These are phyloP conservation scores for Quercus berberidifolia DNA, from an alignment of 306 rosid species.

Conservation along the genomic window DNA sequence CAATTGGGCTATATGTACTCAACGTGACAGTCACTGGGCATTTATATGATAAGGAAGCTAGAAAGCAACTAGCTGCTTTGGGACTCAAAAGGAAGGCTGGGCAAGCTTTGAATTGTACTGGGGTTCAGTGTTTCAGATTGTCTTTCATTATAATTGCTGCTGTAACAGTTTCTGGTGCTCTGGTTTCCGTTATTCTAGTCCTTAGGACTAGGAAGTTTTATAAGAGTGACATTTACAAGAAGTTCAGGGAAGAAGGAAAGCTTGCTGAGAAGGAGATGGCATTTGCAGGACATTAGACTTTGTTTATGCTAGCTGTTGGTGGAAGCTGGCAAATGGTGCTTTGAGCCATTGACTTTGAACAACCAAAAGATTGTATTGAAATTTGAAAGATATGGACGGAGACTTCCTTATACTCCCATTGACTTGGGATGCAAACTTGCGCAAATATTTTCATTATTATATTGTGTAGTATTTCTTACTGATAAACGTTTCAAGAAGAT, in stretches of 20 bases:
- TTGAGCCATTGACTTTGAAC: too few species aligned
- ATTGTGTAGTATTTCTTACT: too few species aligned
- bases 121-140: conserved; percentile 33
- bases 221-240: conserved; percentile 39
- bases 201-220: conserved; percentile 48
- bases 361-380: too few species aligned
- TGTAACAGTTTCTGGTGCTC: conserved; percentile 29
- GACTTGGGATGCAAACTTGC: too few species aligned
- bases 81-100: neutral
- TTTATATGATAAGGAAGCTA: conserved; percentile 40
- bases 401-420: too few species aligned
- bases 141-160: conserved; percentile 41
- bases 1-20: conserved; percentile 37
- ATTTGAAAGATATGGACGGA: too few species aligned
- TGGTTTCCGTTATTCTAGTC: conserved; percentile 36
- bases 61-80: conserved; percentile 18
- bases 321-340: neutral
- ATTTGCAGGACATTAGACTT: neutral
- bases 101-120: conserved; percentile 28
- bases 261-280: conserved; percentile 4
- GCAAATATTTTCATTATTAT: too few species aligned
- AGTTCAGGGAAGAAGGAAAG: conserved; percentile 10
- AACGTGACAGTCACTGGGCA: conserved; percentile 43
- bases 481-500: too few species aligned
- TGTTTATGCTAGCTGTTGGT: neutral